A percentile compares a stretch with the other conserved stretches of the same genome.
Evolutionary conservation across 2,329 filamentous ascomycete genomes (phyloP).

Genomic region (Sphaceloma murrayae): DNA sequence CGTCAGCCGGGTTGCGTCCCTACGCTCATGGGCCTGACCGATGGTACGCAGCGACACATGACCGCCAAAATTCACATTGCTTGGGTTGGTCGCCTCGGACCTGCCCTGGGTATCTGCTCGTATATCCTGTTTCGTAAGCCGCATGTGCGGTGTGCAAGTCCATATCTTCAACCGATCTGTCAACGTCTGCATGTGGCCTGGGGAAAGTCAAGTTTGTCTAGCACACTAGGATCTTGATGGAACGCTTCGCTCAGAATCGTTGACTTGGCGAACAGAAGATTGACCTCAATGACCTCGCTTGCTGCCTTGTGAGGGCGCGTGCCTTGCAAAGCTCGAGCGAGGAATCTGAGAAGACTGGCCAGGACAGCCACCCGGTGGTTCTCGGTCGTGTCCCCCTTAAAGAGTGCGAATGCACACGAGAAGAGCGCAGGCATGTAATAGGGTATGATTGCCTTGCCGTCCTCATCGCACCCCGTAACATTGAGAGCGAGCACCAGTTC

Average conservation of each 20-base stretch:
- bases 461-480: background rate
- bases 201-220: background rate
- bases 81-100: too few relatives aligned
- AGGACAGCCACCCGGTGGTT: background rate
- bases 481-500: background rate
- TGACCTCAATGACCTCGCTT: background rate
- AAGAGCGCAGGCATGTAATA: slow-evolving; percentile 9
- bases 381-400: background rate
- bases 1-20: too few relatives aligned
- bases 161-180: too few relatives aligned
- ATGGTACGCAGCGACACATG: too few relatives aligned
- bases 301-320: background rate
- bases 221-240: background rate
- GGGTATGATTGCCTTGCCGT: slow-evolving; percentile 5
- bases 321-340: background rate
- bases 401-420: background rate
- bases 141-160: too few relatives aligned
- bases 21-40: too few relatives aligned
- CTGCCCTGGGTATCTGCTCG: too few relatives aligned
- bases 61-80: too few relatives aligned
- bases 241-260: slow-evolving; percentile 2
- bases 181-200: background rate
- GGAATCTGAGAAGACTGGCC: slow-evolving; percentile 4
- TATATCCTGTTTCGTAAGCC: too few relatives aligned
- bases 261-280: slow-evolving; percentile 5